Percentiles rank a stretch among this genome's conserved stretches.
Conservation (phyloP, 352 stramenopile genomes). For the Nothophytophthora sp. region DNA sequence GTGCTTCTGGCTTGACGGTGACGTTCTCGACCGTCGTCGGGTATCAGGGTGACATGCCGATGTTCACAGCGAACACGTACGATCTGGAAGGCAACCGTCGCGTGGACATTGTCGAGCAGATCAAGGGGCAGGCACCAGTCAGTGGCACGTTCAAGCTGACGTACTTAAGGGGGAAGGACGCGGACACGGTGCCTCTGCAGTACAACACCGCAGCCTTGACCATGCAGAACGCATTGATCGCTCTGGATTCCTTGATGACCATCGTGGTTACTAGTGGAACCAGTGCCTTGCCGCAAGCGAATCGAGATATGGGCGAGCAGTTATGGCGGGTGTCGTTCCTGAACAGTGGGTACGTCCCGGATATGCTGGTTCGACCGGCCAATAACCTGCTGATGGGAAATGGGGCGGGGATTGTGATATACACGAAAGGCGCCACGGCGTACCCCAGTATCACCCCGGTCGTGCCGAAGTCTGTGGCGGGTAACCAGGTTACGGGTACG, state of each 20-base stretch:
- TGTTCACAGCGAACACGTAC: constrained; percentile 83
- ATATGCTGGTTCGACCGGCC: constrained; percentile 67
- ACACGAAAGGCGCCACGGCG: constrained; percentile 57
- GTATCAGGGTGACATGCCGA: constrained; percentile 86
- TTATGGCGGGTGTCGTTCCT: constrained; percentile 93
- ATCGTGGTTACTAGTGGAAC: constrained; percentile 72
- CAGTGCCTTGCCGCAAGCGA: constrained; percentile 29
- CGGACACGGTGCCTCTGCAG: constrained; percentile 70
- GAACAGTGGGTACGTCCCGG: constrained; percentile 91
- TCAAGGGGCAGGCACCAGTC: constrained; percentile 86
- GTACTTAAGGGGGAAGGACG: constrained; percentile 81
- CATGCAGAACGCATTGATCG: constrained; percentile 72
- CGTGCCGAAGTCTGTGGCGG: constrained; percentile 58
- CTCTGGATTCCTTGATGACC: constrained; percentile 82
- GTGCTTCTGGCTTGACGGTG: constrained; percentile 81
- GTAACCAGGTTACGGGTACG: constrained; percentile 88
- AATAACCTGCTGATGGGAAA: constrained; percentile 89
- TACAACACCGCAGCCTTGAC: constrained; percentile 43
- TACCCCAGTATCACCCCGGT: constrained; percentile 6
- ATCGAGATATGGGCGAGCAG: constrained; percentile 41
- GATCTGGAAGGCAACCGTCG: constrained; percentile 88
- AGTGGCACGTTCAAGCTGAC: constrained; percentile 90
- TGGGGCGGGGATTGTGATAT: constrained; percentile 80
- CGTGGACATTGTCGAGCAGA: constrained; percentile 81
- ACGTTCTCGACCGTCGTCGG: constrained; percentile 87